A percentile compares a stretch with the other conserved stretches of the same genome.
These are phyloP conservation scores for Cadophora sp. DNA, from an alignment of 2,329 filamentous ascomycete species.

Conservation along the genomic window DNA sequence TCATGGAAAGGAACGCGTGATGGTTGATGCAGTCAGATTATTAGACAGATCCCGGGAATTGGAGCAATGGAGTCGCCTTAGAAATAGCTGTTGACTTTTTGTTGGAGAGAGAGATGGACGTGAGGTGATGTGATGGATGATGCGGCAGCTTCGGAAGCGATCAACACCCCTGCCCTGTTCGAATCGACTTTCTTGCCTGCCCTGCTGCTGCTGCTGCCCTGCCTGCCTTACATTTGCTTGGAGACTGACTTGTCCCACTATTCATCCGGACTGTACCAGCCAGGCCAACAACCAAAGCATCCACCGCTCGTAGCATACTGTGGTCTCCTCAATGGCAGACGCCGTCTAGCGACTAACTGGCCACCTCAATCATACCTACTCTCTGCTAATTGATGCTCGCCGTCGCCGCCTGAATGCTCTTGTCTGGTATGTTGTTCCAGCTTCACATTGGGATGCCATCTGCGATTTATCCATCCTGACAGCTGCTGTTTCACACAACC, in stretches of 20 bases:
- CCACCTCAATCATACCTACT: not conserved
- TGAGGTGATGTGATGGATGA: not conserved
- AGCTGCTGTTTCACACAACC: conserved; percentile 37
- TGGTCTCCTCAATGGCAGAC: conserved; percentile 11
- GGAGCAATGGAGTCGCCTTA: not conserved
- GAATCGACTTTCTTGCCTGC: not conserved
- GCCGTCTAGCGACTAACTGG: conserved; percentile 6
- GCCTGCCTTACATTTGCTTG: not conserved
- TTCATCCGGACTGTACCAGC: conserved; percentile 23
- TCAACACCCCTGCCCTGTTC: conserved; percentile 31
- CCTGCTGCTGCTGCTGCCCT: no score
- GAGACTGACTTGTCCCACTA: conserved; percentile 28
- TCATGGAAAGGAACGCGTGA: conserved; percentile 9
- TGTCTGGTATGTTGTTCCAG: conserved; percentile 35
- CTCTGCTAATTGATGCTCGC: conserved; percentile 24
- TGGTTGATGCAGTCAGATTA: not conserved
- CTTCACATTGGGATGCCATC: conserved; percentile 16
- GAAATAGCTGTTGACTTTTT: conserved; percentile 6
- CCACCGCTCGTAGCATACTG: conserved; percentile 16
- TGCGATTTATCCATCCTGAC: conserved; percentile 34
- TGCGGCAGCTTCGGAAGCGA: conserved; percentile 30
- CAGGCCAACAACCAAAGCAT: conserved; percentile 12
- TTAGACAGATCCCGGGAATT: not conserved
- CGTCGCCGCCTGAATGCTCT: conserved; percentile 25
- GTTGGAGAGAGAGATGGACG: not conserved